Evolutionary conservation across 2,329 filamentous ascomycete genomes (phyloP), one percentile per base, ranked within the genome.

Genomic region (Nigrograna mackinnonii): DNA sequence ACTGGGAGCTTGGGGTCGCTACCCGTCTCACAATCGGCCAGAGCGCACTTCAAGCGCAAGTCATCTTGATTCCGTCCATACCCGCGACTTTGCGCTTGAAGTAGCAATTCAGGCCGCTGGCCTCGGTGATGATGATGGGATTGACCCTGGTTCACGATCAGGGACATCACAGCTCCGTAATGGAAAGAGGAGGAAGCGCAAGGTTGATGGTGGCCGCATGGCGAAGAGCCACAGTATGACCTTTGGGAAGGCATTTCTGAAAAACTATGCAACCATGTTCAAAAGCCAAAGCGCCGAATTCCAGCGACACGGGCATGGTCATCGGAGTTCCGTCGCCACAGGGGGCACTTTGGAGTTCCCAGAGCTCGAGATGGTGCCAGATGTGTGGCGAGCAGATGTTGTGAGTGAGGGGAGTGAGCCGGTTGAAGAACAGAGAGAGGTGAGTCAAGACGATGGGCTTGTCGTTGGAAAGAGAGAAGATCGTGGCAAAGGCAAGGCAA

Each of bases 131-230:
- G 34, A 39, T 7, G 32, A 48, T 21, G 41, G 61, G 7, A 45
- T 66, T 7, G 64, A 64, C 35, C 60, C 62, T 13, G 51, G 43
- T 1, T 48, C 56, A 6, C 56, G 56, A 18, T 41, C 51, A 11
- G 42, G 50, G 1, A 55, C 58, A 6, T 50, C 54, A 4, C 46
- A 50, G 4, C 41, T 52, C 4, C 52, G 54, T 4, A 55, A 55
- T 1, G 50, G 59, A 31, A 67, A 62, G 36, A 67, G 62, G 43
- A 59, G 51, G 30, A 61, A 71, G 41, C 83, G 86, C 57, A 85
- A 86, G 62, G 72, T 76, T 18, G 80, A 80, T 35, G 85, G 84
- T 47, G 76, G 79, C 42, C 83, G 89, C 51, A 84, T 84, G 28
- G 78, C 88, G 17, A 88, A 86, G 71, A 71, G 67, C 35, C 61